Percentiles rank a stretch among this genome's conserved stretches.
phyloP scores from a whole-genome alignment of 352 stramenopile species.

The Peronospora belbahrii region DNA sequence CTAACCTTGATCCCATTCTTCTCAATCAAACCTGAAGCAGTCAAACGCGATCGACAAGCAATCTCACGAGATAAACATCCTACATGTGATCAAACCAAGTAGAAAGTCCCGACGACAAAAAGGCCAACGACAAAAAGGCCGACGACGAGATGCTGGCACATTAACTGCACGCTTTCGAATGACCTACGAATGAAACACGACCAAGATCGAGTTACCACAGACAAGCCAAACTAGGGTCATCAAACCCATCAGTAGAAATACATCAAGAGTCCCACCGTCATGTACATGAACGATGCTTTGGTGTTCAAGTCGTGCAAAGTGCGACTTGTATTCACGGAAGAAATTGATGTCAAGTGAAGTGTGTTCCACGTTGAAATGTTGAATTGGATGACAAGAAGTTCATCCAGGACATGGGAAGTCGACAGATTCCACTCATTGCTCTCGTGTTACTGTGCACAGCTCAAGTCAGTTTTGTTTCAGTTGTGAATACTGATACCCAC shows the following conservation, averaged over 20 bases:
- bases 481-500: background rate
- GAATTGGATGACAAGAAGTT: too few species aligned
- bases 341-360: too few species aligned
- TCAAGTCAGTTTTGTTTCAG: background rate
- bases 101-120: too few species aligned
- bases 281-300: background rate
- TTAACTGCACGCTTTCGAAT: too few species aligned
- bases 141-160: too few species aligned
- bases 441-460: slow-evolving; percentile 1
- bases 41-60: too few species aligned
- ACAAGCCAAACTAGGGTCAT: slow-evolving; percentile 2
- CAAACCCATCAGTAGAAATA: background rate
- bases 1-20: too few species aligned
- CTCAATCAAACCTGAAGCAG: too few species aligned
- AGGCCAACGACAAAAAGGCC: too few species aligned
- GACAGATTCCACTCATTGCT: background rate
- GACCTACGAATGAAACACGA: background rate
- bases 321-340: slow-evolving; percentile 4
- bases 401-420: background rate
- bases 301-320: slow-evolving; percentile 7
- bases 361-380: too few species aligned
- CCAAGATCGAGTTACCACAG: background rate
- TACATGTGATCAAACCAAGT: too few species aligned
- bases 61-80: too few species aligned
- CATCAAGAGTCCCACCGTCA: background rate